Evolutionary conservation across 768 basidiomycete species (phyloP).

Genomic region (Mycena crocata): DNA sequence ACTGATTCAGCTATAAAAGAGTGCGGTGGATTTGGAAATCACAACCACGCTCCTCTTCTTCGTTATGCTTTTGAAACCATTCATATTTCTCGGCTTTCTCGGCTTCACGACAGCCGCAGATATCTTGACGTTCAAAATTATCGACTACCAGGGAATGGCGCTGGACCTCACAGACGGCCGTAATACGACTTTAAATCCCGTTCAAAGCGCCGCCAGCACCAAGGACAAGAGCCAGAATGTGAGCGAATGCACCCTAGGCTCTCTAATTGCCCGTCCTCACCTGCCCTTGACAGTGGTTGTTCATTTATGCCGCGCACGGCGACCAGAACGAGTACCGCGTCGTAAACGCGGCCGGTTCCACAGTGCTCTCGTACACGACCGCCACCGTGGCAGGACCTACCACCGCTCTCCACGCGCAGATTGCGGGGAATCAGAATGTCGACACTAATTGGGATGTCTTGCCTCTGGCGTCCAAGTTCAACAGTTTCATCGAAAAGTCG

Average conservation of each 20-base stretch:
- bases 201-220: background rate
- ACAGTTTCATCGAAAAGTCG: slow-evolving; percentile 12
- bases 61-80: background rate
- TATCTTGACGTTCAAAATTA: slow-evolving; percentile 7
- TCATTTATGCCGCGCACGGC: slow-evolving; percentile 11
- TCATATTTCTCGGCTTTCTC: background rate
- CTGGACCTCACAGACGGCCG: background rate
- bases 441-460: slow-evolving; percentile 3
- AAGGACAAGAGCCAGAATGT: background rate
- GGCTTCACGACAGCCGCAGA: slow-evolving; percentile 1
- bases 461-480: background rate
- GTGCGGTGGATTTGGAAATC: background rate
- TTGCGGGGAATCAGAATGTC: slow-evolving; percentile 7
- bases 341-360: background rate
- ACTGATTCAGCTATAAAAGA: too few relatives aligned
- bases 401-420: background rate
- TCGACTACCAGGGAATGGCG: slow-evolving; percentile 13
- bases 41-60: background rate
- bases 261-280: background rate
- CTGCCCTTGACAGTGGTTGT: background rate
- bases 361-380: slow-evolving; percentile 7
- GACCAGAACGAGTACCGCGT: slow-evolving; percentile 9
- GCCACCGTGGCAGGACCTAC: background rate
- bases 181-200: background rate
- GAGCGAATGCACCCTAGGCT: background rate